phyloP scores from a whole-genome alignment of 2,329 filamentous ascomycete genomes.

The Xylariaceae sp. region DNA sequence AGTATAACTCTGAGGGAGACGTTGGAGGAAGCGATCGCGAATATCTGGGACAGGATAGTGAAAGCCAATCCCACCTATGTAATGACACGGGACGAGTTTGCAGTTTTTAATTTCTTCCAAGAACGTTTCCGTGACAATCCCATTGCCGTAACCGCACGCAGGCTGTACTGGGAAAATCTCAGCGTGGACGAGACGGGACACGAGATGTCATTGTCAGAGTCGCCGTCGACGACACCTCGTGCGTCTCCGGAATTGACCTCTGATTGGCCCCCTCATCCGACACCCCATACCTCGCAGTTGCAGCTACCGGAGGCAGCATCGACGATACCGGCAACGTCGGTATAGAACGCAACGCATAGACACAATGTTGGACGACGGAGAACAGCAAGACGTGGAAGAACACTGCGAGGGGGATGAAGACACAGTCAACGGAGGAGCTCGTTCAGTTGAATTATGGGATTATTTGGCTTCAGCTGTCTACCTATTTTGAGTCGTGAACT shows the following conservation, averaged over 20 bases:
- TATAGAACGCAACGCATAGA: no score
- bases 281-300: no score
- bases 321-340: no score
- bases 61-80: constrained; percentile 63
- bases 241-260: no score
- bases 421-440: not conserved
- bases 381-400: no score
- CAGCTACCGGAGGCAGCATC: no score
- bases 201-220: no score
- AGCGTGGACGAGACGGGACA: constrained; percentile 1
- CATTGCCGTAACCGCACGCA: constrained; percentile 44
- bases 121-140: constrained; percentile 54
- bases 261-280: no score
- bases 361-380: no score
- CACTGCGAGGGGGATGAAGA: not conserved
- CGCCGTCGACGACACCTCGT: no score
- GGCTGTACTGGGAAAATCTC: constrained; percentile 49
- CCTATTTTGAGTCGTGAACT: not conserved
- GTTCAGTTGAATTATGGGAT: not conserved
- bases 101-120: constrained; percentile 81
- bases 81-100: constrained; percentile 71
- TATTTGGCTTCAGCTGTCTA: no score
- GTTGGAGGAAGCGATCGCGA: constrained; percentile 58
- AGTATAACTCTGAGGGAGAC: constrained; percentile 46
- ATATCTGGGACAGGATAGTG: constrained; percentile 64